Percentiles rank a stretch among this genome's conserved stretches.
phyloP scores from a whole-genome alignment of 1,284 basidiomycete genomes.

The Cutaneotrichosporon sp. region DNA sequence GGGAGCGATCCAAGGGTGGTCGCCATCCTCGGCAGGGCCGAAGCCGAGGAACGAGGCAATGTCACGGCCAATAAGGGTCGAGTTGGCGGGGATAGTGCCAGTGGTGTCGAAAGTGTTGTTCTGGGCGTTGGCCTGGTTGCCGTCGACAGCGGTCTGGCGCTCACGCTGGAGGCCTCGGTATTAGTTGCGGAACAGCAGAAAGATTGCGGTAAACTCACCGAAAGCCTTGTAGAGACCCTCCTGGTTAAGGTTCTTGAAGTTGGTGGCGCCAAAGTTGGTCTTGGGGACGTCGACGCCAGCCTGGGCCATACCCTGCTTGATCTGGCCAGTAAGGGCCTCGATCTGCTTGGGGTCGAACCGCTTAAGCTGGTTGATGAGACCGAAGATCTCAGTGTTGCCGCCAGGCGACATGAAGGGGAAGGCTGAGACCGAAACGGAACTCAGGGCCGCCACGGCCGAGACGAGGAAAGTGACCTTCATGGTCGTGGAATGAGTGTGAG shows the following conservation, averaged over 20 bases:
- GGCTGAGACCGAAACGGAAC: constrained; percentile 10
- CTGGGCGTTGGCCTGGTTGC: constrained; percentile 9
- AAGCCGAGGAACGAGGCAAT: constrained; percentile 10
- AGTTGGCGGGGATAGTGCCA: constrained; percentile 5
- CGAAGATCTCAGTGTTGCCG: constrained; percentile 13
- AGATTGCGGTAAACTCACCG: background rate
- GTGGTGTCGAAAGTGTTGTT: background rate
- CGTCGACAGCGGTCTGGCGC: constrained; percentile 11
- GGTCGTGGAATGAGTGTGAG: constrained; percentile 11
- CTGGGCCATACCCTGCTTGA: constrained; percentile 20
- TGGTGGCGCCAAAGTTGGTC: constrained; percentile 9
- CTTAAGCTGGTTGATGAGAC: constrained; percentile 13
- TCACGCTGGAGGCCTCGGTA: background rate
- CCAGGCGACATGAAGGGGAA: constrained; percentile 20
- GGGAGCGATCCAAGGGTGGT: constrained; percentile 35
- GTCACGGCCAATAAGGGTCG: constrained; percentile 1
- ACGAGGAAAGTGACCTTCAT: constrained; percentile 17
- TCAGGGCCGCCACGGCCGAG: constrained; percentile 12
- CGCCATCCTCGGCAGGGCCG: constrained; percentile 24
- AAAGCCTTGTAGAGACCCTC: constrained; percentile 16
- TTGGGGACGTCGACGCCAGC: constrained; percentile 11
- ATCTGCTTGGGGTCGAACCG: constrained; percentile 12
- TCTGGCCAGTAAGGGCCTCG: constrained; percentile 8
- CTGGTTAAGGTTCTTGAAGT: constrained; percentile 7
- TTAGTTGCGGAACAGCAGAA: background rate